phyloP scores from a whole-genome alignment of 805 yeast genomes.

The Barnettozyma sp. region DNA sequence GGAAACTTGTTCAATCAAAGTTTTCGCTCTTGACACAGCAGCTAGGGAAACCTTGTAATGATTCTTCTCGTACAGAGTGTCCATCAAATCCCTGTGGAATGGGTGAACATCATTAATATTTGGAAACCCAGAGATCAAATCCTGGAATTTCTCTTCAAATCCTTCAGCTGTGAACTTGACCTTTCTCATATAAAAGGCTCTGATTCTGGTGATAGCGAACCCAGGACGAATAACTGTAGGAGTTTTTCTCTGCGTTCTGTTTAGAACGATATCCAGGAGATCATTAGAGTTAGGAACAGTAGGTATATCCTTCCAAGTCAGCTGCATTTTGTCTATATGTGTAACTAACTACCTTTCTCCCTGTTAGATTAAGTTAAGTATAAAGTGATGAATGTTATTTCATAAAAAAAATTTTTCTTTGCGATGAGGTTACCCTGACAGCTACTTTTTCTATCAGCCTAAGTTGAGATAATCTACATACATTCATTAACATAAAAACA shows the following conservation, averaged over 20 bases:
- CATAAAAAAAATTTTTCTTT: constrained; percentile 2
- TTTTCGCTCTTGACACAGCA: constrained; percentile 88
- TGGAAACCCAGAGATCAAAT: constrained; percentile 83
- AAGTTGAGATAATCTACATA: constrained; percentile 3
- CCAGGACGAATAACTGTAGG: constrained; percentile 99
- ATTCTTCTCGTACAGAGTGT: constrained; percentile 94
- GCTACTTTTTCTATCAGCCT: neutral
- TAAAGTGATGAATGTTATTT: too few relatives aligned
- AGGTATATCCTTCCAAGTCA: constrained; percentile 97
- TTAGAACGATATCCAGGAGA: constrained; percentile 90
- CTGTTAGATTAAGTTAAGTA: too few relatives aligned
- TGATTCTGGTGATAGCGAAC: constrained; percentile 89
- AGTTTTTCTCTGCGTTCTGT: constrained; percentile 97
- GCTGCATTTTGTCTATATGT: constrained; percentile 73
- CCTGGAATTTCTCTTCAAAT: constrained; percentile 85
- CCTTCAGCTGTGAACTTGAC: constrained; percentile 96
- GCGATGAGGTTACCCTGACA: constrained; percentile 7
- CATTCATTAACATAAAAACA: neutral
- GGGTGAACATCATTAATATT: constrained; percentile 97
- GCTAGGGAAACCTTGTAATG: constrained; percentile 97
- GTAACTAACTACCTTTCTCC: too few relatives aligned
- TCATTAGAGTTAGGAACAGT: constrained; percentile 90
- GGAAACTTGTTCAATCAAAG: constrained; percentile 90
- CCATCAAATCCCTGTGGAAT: constrained; percentile 96
- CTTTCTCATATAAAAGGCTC: constrained; percentile 97